Evolutionary conservation across 2,329 filamentous ascomycete species (phyloP).

Genomic region (Fusarium solani-melongenae): DNA sequence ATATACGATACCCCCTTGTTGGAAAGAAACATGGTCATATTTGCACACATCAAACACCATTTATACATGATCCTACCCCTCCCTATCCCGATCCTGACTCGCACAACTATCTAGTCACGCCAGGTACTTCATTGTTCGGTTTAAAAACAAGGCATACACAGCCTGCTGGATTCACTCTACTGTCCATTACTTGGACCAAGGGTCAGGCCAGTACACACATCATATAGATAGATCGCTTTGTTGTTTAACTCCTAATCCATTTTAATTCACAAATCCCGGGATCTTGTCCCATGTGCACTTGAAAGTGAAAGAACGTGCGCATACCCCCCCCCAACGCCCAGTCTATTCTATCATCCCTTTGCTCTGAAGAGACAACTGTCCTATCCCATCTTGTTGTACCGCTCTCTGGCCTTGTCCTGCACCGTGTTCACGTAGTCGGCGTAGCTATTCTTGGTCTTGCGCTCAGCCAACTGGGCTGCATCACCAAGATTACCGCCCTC

Average conservation of each 20-base stretch:
- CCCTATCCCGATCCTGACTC: background rate
- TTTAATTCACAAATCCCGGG: background rate
- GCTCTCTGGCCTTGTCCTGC: constrained; percentile 73
- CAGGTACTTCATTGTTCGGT: background rate
- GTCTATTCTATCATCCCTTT: constrained; percentile 4
- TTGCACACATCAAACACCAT: background rate
- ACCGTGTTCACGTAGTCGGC: constrained; percentile 72
- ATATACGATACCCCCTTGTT: constrained; percentile 24
- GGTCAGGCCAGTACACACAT: background rate
- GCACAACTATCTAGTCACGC: background rate
- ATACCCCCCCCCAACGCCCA: constrained; percentile 12
- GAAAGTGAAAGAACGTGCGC: background rate
- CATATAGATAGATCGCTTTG: background rate
- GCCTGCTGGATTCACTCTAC: background rate
- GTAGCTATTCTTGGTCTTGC: constrained; percentile 70
- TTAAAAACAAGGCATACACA: background rate
- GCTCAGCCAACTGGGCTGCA: constrained; percentile 71
- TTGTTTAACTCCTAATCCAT: background rate
- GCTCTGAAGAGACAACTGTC: background rate
- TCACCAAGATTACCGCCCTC: constrained; percentile 77
- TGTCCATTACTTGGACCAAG: background rate
- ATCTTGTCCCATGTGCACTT: background rate
- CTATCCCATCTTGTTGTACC: constrained; percentile 67
- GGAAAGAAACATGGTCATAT: constrained; percentile 2
- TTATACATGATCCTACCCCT: background rate